Evolutionary conservation across 2,329 filamentous ascomycete genomes (phyloP), one percentile per base, ranked within the genome.

Genomic region (Fusarium tricinctum): DNA sequence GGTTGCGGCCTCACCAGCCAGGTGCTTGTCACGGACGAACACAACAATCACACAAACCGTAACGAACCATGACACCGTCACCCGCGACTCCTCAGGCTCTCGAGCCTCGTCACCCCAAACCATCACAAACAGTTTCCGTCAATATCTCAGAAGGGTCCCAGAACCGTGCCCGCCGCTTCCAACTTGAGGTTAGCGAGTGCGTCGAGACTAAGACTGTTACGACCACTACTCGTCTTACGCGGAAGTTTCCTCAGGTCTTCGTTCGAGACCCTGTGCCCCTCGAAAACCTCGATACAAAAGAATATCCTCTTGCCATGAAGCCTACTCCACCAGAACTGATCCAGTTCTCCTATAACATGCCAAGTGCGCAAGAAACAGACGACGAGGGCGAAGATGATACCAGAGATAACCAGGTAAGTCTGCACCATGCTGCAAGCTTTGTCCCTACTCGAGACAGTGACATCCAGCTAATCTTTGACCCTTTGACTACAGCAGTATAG

Each of bases 181-280:
- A 87, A 72, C 85, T 90, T 69, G 85, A 88, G 66, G 81, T 90
- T 46, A 86, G 86, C 63, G 88, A 90, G 73, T 90, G 87, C 70
- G 86, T 90, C 74, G 88, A 90, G 79, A 90, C 88, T 17, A 90
- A 88, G 77, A 90, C 87, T 13, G 89, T 97, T 66, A 97, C 94
- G 2, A 97, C 95, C 1, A 97, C 94, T 0, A 97, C 94, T 1
- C 97, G 93, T 1, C 97, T 94, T 2, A 92, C 93, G 69, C 90
- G 78, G 85, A 93, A 80, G 79, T 97, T 96, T 70, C 94, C 95
- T 46, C 93, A 93, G n/a, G 84, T 97, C 59, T 84, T 92, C 57
- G 88, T 97, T 70, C 89, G 89, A 69, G 88, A 92, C 61, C 91
- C 93, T 23, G 88, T 88, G 53, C 87, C 89, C 51, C 85, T 94